Evolutionary conservation across 352 stramenopile species (phyloP), one percentile per base, ranked within the genome.

Genomic region (Phytophthora idaei): DNA sequence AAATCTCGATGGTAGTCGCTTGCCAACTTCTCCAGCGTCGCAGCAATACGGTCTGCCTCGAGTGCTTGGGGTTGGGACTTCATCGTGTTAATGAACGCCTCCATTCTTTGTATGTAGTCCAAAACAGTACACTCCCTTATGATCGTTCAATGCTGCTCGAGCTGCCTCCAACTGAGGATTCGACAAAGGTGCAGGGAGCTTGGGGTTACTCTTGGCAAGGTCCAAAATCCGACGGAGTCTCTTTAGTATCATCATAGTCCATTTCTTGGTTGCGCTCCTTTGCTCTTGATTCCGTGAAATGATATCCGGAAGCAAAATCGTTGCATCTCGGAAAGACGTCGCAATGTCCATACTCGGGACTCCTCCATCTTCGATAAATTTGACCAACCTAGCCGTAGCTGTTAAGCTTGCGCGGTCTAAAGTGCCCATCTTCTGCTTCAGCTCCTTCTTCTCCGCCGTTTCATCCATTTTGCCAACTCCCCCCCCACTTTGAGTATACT

Each of bases 311-410:
- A 64, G 32, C 57, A 50, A 49, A 15, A 57, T 36, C 8, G 36
- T 49, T n/a, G 56, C 46, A 21, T 57, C 46, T 21, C 42, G 34
- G 34, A 63, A 63, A 37, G 32, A 34, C 4, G 17, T 42, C 17
- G 56, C 45, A 36, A 17, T 45, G 15, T 36, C 55, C 11, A 37
- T 28, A 15, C 10, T 36, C 21, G 57, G 57, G 32, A 57, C 42
- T 7, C 12, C 46, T 42, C 46, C 45, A 11, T 57, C 46, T n/a
- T 37, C 4, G 2, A 64, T 45, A 15, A 64, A 64, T n/a, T 57
- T 39, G 42, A 25, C 29, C 31, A 61, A 3, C 31, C 34, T 56
- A 1, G 3, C 12, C 57, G 39, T 64, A 15, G 34, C 31, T 25
- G 10, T 14, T 29, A 17, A 25, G 25, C 46, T 32, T 29, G 9